A percentile compares a stretch with the other conserved stretches of the same genome.
phyloP scores from a whole-genome alignment of 495 filamentous ascomycete genomes.

The Bacidia gigantensis region DNA sequence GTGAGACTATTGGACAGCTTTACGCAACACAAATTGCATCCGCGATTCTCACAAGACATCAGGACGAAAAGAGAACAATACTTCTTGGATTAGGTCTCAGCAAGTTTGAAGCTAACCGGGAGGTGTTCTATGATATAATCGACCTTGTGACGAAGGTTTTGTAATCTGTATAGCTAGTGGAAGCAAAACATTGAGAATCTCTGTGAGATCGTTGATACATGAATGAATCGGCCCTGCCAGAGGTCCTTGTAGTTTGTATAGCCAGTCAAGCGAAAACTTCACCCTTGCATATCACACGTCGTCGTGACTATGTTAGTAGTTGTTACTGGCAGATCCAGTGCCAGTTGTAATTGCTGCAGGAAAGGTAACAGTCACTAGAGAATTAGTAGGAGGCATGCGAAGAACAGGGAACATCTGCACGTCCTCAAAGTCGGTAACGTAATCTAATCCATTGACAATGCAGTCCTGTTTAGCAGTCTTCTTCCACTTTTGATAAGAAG shows the following conservation, averaged over 20 bases:
- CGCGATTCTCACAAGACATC: conserved; percentile 53
- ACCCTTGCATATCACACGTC: too few relatives aligned
- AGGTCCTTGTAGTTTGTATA: too few relatives aligned
- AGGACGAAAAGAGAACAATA: conserved; percentile 64
- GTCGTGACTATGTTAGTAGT: too few relatives aligned
- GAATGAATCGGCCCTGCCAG: neutral
- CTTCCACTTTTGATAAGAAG: neutral
- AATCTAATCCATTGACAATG: conserved; percentile 1
- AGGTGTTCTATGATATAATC: conserved; percentile 69
- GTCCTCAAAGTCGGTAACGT: neutral
- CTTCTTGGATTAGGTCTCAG: conserved; percentile 71
- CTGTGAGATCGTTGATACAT: too few relatives aligned
- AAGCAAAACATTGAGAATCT: neutral
- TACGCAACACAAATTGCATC: conserved; percentile 80
- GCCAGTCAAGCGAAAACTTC: too few relatives aligned
- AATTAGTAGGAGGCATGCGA: neutral
- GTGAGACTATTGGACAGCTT: conserved; percentile 75
- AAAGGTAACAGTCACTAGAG: neutral
- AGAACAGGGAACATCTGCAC: neutral
- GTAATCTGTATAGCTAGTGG: conserved; percentile 22
- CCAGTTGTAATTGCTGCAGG: too few relatives aligned
- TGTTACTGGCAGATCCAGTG: too few relatives aligned
- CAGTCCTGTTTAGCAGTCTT: conserved; percentile 1
- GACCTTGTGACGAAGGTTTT: conserved; percentile 63
- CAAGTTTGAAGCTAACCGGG: conserved; percentile 44